A percentile compares a stretch with the other conserved stretches of the same genome.
These are phyloP conservation scores for Senecio squalidus DNA, from an alignment of 140 eudicot species.

Conservation along the genomic window DNA sequence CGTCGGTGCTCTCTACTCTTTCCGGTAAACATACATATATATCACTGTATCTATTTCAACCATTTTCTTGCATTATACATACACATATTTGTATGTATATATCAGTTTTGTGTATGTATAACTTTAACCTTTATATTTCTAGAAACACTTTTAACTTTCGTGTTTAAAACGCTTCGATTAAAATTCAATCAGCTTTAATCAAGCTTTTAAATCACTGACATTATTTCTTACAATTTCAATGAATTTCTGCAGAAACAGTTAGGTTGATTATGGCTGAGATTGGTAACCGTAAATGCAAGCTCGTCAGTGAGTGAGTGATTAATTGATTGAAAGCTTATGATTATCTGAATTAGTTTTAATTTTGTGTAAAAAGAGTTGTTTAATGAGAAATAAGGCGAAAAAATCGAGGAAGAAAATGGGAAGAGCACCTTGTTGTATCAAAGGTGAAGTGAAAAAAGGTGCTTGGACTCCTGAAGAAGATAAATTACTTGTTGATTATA, in stretches of 20 bases:
- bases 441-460: constrained; percentile 63
- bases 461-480: constrained; percentile 90
- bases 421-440: constrained; percentile 54
- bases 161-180: no score
- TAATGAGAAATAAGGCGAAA: constrained; percentile 32
- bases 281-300: no score
- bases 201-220: no score
- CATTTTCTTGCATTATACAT: not conserved
- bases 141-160: constrained; percentile 7
- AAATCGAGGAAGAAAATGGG: constrained; percentile 46
- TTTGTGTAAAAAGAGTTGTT: constrained; percentile 1
- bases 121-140: not conserved
- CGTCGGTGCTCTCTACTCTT: no score
- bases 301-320: not conserved
- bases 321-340: not conserved
- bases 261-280: no score
- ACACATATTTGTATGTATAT: not conserved
- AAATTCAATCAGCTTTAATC: no score
- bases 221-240: no score
- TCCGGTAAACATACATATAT: no score
- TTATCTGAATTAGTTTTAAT: not conserved
- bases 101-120: not conserved
- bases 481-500: constrained; percentile 58
- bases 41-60: not conserved
- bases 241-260: no score